These are phyloP conservation scores for Quercus cerris DNA, from an alignment of 306 rosid genomes.

Conservation along the genomic window DNA sequence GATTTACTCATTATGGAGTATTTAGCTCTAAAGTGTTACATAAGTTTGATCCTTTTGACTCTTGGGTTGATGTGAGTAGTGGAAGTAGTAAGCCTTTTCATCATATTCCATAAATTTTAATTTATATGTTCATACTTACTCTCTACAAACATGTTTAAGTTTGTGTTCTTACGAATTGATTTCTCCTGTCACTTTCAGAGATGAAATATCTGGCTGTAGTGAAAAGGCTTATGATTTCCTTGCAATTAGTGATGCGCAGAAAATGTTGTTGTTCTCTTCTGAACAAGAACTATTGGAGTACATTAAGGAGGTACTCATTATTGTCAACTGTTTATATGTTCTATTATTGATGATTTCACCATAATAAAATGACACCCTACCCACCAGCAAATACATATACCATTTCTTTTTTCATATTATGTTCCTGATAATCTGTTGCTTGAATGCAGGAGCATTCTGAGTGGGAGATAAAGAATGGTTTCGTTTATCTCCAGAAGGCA, in stretches of 20 bases:
- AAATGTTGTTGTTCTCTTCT: slow-evolving; percentile 66
- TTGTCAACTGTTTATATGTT: neutral
- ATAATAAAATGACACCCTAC: no score
- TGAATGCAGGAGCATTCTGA: slow-evolving; percentile 82
- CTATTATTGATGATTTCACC: neutral
- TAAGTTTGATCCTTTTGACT: neutral
- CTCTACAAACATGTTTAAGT: neutral
- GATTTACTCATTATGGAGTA: neutral
- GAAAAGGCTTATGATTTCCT: slow-evolving; percentile 95
- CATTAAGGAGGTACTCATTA: slow-evolving; percentile 56
- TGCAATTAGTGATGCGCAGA: slow-evolving; percentile 68
- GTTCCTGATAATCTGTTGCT: slow-evolving; percentile 2
- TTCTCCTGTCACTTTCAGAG: slow-evolving; percentile 47
- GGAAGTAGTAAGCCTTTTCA: neutral
- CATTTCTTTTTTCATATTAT: neutral
- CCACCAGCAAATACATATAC: neutral
- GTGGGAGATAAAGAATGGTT: slow-evolving; percentile 75
- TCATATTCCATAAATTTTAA: neutral
- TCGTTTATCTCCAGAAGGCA: slow-evolving; percentile 72
- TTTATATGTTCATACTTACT: neutral
- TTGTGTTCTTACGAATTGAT: slow-evolving; percentile 17
- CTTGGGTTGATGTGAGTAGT: neutral
- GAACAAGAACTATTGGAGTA: slow-evolving; percentile 71
- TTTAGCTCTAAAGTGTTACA: neutral
- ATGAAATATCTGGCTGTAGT: slow-evolving; percentile 96